These are phyloP conservation scores for Polytrichum formosum DNA, from an alignment of 225 moss, liverwort and hornwort species.

Conservation along the genomic window DNA sequence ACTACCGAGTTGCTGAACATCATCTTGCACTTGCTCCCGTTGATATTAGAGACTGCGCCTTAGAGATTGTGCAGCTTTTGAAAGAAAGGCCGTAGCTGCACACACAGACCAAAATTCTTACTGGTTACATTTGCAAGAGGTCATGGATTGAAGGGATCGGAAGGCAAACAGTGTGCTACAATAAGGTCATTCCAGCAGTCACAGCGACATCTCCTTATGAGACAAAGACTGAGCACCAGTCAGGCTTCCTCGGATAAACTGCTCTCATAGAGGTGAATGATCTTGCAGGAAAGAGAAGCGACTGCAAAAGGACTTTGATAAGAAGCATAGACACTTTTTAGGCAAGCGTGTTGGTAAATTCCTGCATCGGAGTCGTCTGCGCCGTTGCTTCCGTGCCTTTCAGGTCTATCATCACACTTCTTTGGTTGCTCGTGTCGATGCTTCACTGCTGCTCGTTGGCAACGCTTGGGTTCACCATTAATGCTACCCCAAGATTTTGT, in stretches of 20 bases:
- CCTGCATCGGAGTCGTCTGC: constrained; percentile 55
- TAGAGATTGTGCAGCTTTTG: too few relatives aligned
- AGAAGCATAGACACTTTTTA: constrained; percentile 49
- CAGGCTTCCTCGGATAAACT: background rate
- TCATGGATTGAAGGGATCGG: background rate
- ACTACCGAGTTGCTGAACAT: background rate
- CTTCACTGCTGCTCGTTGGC: too few relatives aligned
- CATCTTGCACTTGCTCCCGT: too few relatives aligned
- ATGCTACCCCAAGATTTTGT: background rate
- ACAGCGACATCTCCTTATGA: too few relatives aligned
- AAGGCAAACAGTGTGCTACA: background rate
- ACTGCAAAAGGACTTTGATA: constrained; percentile 53
- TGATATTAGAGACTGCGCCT: too few relatives aligned
- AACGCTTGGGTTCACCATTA: background rate
- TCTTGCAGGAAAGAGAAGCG: constrained; percentile 65
- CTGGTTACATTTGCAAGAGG: background rate
- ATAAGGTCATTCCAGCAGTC: too few relatives aligned
- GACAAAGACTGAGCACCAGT: background rate
- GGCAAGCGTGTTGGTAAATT: constrained; percentile 60
- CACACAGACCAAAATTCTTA: too few relatives aligned
- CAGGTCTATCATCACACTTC: constrained; percentile 32
- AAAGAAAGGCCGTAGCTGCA: too few relatives aligned
- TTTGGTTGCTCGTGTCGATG: background rate
- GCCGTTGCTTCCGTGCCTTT: constrained; percentile 53
- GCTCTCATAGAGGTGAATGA: background rate